Evolutionary conservation across 495 filamentous ascomycete species (phyloP).

Genomic region (Hypoxylon lenormandii): DNA sequence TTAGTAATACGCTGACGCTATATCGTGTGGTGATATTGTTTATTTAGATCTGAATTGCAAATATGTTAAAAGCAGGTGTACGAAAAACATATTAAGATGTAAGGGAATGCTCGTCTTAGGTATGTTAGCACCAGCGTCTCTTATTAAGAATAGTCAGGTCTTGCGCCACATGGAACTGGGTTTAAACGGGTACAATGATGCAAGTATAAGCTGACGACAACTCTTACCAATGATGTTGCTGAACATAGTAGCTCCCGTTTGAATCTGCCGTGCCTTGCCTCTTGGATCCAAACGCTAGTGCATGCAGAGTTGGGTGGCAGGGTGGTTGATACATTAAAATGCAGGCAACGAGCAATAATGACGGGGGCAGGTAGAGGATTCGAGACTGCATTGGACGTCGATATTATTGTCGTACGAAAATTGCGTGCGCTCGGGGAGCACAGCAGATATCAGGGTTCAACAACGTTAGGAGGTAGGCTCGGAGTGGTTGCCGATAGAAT

Average conservation of each 20-base stretch:
- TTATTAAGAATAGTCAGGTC: background rate
- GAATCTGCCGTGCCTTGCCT: background rate
- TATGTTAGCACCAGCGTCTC: background rate
- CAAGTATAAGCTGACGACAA: background rate
- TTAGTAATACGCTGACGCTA: no score
- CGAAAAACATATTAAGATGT: no score
- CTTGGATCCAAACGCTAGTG: background rate
- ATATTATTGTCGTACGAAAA: background rate
- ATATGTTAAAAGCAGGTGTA: no score
- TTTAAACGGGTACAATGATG: background rate
- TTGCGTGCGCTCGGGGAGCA: slow-evolving; percentile 1
- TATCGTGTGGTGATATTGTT: no score
- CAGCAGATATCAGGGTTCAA: slow-evolving; percentile 7
- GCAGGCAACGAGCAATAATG: no score
- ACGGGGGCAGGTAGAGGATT: no score
- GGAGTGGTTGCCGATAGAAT: slow-evolving; percentile 17
- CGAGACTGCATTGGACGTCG: background rate
- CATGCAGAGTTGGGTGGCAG: background rate
- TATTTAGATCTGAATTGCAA: no score
- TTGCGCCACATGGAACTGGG: background rate
- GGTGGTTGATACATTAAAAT: background rate
- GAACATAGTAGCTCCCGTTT: background rate
- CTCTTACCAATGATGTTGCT: background rate
- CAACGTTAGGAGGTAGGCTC: background rate
- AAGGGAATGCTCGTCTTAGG: no score